These are phyloP conservation scores for Macrocybe gigantea DNA, from an alignment of 768 basidiomycete species.

Conservation along the genomic window DNA sequence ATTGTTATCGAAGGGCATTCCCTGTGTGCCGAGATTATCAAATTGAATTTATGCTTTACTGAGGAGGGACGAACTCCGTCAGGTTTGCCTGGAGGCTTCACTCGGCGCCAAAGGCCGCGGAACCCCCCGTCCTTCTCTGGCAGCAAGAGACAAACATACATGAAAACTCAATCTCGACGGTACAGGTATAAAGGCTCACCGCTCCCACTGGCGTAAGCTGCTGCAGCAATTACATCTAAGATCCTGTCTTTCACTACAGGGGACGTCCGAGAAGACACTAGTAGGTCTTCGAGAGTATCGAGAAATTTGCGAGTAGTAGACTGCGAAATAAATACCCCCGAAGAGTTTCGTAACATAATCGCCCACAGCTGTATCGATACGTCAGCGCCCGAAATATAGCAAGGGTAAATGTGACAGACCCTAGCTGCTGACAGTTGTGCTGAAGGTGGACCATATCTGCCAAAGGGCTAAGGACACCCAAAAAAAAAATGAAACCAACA, in stretches of 20 bases:
- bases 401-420: constrained; percentile 31
- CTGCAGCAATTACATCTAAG: constrained; percentile 76
- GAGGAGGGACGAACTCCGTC: constrained; percentile 49
- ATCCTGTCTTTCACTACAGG: constrained; percentile 81
- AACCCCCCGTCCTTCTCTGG: constrained; percentile 44
- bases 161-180: not conserved
- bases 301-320: constrained; percentile 73
- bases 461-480: not conserved
- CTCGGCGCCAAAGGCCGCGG: constrained; percentile 70
- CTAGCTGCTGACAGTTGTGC: constrained; percentile 74
- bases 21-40: constrained; percentile 27
- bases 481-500: constrained; percentile 2
- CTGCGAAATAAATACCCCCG: constrained; percentile 64
- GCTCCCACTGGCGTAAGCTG: constrained; percentile 60
- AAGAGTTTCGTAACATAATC: constrained; percentile 81
- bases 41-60: not conserved
- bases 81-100: constrained; percentile 76
- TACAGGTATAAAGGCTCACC: constrained; percentile 22
- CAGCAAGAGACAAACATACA: not conserved
- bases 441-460: constrained; percentile 68
- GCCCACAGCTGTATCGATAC: constrained; percentile 67
- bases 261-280: constrained; percentile 54
- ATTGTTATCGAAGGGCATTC: constrained; percentile 71
- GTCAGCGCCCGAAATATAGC: constrained; percentile 2
- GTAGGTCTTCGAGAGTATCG: constrained; percentile 71